Conservation (phyloP, 225 moss, liverwort and hornwort genomes). For the Bryum argenteum region DNA sequence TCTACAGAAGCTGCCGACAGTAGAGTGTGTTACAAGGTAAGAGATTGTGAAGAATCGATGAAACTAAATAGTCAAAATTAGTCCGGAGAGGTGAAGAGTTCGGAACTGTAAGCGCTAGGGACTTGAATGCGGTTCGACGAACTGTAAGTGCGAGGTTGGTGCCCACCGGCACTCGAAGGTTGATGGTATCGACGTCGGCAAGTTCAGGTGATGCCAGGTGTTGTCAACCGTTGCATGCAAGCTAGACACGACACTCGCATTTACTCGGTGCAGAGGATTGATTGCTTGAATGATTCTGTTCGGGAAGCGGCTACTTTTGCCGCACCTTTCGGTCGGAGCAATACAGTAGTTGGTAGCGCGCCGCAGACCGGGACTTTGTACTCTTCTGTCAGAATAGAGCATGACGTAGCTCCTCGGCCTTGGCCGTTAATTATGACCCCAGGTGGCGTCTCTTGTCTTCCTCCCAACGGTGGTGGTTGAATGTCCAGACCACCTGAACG, state of each 20-base stretch:
- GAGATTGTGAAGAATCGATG: not conserved
- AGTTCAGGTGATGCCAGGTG: not conserved
- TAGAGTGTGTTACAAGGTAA: not conserved
- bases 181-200: not conserved
- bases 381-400: slow-evolving; percentile 9
- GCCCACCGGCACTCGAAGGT: not conserved
- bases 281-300: slow-evolving; percentile 4
- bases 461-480: not conserved
- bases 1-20: slow-evolving; percentile 19
- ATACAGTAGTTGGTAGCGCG: not conserved
- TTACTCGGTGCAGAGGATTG: not conserved
- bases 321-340: not conserved
- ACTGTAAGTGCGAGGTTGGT: too few relatives aligned
- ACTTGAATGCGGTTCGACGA: too few relatives aligned
- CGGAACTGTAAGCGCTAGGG: not conserved
- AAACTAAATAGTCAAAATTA: not conserved
- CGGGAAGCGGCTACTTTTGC: not conserved
- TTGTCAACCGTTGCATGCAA: not conserved
- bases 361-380: not conserved
- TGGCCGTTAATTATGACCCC: not conserved
- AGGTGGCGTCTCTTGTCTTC: not conserved
- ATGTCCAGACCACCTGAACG: not conserved
- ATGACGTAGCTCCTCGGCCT: not conserved
- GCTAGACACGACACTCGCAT: not conserved
- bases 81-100: not conserved